These are phyloP conservation scores for Tephrocybe sp. DNA, from an alignment of 768 basidiomycete species.

Conservation along the genomic window DNA sequence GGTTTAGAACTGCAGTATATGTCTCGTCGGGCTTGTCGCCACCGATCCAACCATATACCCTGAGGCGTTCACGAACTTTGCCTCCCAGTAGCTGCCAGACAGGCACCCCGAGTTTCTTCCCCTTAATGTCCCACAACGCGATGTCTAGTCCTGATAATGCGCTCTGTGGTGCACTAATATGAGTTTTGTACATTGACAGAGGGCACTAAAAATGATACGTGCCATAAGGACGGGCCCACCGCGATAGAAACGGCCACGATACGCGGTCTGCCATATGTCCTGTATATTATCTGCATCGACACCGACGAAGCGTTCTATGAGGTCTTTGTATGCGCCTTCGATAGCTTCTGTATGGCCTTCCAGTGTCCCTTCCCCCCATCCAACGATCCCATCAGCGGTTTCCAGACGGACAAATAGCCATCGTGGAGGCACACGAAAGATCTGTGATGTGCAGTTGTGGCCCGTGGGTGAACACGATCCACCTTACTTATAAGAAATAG, in stretches of 20 bases:
- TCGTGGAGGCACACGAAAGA: conserved; percentile 68
- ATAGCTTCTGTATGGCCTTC: conserved; percentile 77
- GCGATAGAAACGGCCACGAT: conserved; percentile 70
- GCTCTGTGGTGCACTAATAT: conserved; percentile 31
- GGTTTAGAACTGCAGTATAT: conserved; percentile 45
- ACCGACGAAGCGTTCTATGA: conserved; percentile 59
- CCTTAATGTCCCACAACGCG: conserved; percentile 77
- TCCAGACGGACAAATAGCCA: conserved; percentile 77
- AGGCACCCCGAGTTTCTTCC: conserved; percentile 68
- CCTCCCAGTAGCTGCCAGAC: conserved; percentile 71
- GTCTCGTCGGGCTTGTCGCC: conserved; percentile 57
- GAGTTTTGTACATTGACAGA: not conserved
- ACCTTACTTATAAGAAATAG: not conserved
- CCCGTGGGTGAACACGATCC: not conserved
- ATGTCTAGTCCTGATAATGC: conserved; percentile 65
- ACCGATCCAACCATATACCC: conserved; percentile 63
- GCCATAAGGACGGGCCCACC: conserved; percentile 74
- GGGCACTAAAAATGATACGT: conserved; percentile 5
- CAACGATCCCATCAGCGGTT: conserved; percentile 59
- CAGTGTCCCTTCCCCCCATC: conserved; percentile 76
- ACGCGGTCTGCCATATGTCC: conserved; percentile 71
- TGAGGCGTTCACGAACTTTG: conserved; percentile 58
- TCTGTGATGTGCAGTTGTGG: conserved; percentile 25
- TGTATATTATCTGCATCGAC: conserved; percentile 66
- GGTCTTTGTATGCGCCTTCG: conserved; percentile 62